Base-by-base conservation (phyloP, 2,329 filamentous ascomycete species). In the Arthrinium phaeospermum region DNA sequence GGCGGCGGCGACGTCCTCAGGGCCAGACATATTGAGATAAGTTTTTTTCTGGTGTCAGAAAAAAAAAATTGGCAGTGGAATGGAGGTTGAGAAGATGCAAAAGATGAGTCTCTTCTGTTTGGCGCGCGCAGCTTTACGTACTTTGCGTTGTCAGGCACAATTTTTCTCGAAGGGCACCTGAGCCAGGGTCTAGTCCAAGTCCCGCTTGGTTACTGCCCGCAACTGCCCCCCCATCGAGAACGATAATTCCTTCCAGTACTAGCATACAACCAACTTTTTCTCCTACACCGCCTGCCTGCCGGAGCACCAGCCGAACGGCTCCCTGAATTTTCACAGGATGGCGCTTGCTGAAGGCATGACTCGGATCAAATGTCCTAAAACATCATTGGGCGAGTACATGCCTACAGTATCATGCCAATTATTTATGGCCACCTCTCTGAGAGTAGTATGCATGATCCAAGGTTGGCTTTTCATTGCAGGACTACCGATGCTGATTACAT, bases 1-100 rank as follows among this genome's bases (percentile, higher is more conserved):
- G 68, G 89, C 89, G 76, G 85, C 81, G 80, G 90, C 89, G 73
- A 91, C 85, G 64, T 90, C 89, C 87, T 89, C 90, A 74, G 86
- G 86, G 70, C 70, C 68, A 27, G 78, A 74, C 78, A 80, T 80
- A 19, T 67, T 75, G 46, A 13, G 53, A 53, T 13, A 49, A 30
- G 37, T 34, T 64, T 61, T 37, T 41, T 41, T 19, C 57, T 12
- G 19, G 12, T 41, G n/a, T 10, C 37, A 41, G 37, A 41, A 41
- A 41, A 41, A 37, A 7, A 41, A 41, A 41, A 41, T 41, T 41
- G 37, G 37, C 37, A 41, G 27, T 53, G 19, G 34, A 67, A 41
- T n/a, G 47, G 47, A 61, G 24, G 41, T 49, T 71, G 46, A 44
- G 47, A 53, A 71, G 16, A 64, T 41, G 41, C 53, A 47, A 47